Evolutionary conservation across 1,139 yeast species (phyloP).

Genomic region (Diutina scorzettiae): DNA sequence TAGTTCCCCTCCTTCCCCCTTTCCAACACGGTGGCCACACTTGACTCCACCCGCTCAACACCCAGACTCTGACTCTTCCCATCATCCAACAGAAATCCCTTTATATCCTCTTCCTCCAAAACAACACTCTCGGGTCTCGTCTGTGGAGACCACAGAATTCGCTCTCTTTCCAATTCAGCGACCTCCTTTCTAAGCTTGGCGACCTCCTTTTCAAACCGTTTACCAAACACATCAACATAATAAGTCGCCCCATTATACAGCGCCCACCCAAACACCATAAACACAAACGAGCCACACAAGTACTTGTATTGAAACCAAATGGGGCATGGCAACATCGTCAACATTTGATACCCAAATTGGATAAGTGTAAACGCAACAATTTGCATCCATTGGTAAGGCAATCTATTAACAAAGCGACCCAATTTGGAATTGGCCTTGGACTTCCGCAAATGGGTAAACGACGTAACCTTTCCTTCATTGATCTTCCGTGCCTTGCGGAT

Average conservation of each 20-base stretch:
- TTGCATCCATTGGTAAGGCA: slow-evolving; percentile 77
- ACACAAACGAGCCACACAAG: slow-evolving; percentile 58
- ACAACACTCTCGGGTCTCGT: background rate
- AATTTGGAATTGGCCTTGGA: slow-evolving; percentile 51
- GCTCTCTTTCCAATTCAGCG: slow-evolving; percentile 35
- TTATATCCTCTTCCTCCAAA: background rate
- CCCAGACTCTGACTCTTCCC: no score
- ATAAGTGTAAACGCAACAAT: slow-evolving; percentile 74
- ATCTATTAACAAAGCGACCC: slow-evolving; percentile 69
- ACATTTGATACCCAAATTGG: slow-evolving; percentile 77
- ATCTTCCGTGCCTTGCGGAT: slow-evolving; percentile 69
- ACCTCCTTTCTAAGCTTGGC: slow-evolving; percentile 59
- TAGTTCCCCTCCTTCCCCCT: no score
- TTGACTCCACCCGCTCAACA: no score
- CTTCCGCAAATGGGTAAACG: slow-evolving; percentile 73
- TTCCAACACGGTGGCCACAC: no score
- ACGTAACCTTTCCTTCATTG: slow-evolving; percentile 75
- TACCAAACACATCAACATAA: slow-evolving; percentile 85
- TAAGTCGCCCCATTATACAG: slow-evolving; percentile 91
- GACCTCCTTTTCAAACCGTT: slow-evolving; percentile 76
- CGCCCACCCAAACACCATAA: slow-evolving; percentile 64
- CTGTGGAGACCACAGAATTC: background rate
- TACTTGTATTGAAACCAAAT: slow-evolving; percentile 64
- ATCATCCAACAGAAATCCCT: background rate
- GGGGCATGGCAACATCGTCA: slow-evolving; percentile 87